Percentiles rank a stretch among this genome's conserved stretches.
These are phyloP conservation scores for Phytopythium vexans DNA, from an alignment of 352 stramenopile species.

Conservation along the genomic window DNA sequence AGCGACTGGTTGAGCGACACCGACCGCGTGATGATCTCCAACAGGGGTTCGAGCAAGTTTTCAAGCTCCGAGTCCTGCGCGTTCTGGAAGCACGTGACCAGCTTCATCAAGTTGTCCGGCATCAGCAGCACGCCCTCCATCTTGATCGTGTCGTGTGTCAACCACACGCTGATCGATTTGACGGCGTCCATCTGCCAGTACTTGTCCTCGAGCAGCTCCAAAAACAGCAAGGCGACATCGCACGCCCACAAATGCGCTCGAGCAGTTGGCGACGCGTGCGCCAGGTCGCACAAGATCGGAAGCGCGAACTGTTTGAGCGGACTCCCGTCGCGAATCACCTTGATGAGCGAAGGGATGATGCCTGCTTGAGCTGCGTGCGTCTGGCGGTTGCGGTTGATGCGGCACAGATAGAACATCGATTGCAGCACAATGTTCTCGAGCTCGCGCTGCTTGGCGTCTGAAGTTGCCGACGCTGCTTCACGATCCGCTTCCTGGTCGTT, in stretches of 20 bases:
- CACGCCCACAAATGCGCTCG: conserved; percentile 84
- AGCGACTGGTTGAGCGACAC: conserved; percentile 84
- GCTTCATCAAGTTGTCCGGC: conserved; percentile 59
- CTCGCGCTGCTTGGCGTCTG: conserved; percentile 61
- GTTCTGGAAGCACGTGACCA: conserved; percentile 68
- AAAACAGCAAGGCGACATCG: conserved; percentile 79
- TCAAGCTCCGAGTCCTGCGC: conserved; percentile 74
- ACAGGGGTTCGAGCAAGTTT: conserved; percentile 70
- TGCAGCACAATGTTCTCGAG: conserved; percentile 90
- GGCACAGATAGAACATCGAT: conserved; percentile 92
- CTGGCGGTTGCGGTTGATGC: conserved; percentile 89
- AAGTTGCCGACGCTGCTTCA: conserved; percentile 3
- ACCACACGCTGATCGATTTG: conserved; percentile 87
- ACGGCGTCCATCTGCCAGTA: conserved; percentile 90
- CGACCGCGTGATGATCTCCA: conserved; percentile 78
- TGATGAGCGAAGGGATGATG: conserved; percentile 88
- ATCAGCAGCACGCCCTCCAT: conserved; percentile 79
- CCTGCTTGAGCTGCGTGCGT: conserved; percentile 86
- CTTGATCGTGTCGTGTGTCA: conserved; percentile 78
- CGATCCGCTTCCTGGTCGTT: conserved; percentile 38
- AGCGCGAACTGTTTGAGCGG: conserved; percentile 92
- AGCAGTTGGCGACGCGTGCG: conserved; percentile 83
- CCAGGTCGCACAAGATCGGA: conserved; percentile 90
- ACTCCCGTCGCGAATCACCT: conserved; percentile 78
- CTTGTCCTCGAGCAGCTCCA: conserved; percentile 85